Evolutionary conservation across 768 basidiomycete species (phyloP), one percentile per base, ranked within the genome.

Genomic region (Pulveroboletus sp.): DNA sequence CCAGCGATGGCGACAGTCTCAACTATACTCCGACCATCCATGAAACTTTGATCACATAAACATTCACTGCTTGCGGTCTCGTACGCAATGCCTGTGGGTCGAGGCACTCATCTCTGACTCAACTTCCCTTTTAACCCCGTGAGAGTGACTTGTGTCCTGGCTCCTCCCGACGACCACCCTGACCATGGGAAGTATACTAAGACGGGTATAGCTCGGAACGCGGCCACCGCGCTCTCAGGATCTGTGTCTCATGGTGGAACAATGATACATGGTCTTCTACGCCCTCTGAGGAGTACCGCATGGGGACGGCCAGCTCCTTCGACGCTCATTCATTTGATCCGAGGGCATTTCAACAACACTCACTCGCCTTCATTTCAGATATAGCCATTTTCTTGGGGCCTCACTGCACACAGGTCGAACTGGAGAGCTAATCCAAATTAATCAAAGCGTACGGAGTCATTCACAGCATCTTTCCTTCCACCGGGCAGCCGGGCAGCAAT

Each of bases 141-240:
- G 21, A 53, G 28, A 32, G 27, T 35, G 44, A 32, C 39, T 46
- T 33, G 30, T 10, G 28, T 47, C 35, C 46, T 3, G 40, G 30
- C 37, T 18, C 32, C 40, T 45, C 47, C n/a, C 37, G 9, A 21
- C 9, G 49, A 36, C 18, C 43, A 18, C 53, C 50, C 61, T 58
- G 58, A 58, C 24, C 50, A 54, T 54, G 50, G 50, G 61, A 63
- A 51, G 35, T 11, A 6, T 24, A 15, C 37, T 32, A n/a, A 36
- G 33, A 38, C 30, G 26, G 33, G 18, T 11, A 17, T 9, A 21
- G 28, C 33, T 39, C 39, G 35, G 44, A 54, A 47, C n/a, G 49
- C 28, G 48, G 40, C 6, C 28, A 18, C 32, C 33, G 28, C 28
- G 21, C 40, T 31, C 46, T 33, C 49, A 49, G 60, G 46, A 39